Evolutionary conservation across 495 filamentous ascomycete species (phyloP), one percentile per base, ranked within the genome.

Genomic region (Penicillium maclennaniae): DNA sequence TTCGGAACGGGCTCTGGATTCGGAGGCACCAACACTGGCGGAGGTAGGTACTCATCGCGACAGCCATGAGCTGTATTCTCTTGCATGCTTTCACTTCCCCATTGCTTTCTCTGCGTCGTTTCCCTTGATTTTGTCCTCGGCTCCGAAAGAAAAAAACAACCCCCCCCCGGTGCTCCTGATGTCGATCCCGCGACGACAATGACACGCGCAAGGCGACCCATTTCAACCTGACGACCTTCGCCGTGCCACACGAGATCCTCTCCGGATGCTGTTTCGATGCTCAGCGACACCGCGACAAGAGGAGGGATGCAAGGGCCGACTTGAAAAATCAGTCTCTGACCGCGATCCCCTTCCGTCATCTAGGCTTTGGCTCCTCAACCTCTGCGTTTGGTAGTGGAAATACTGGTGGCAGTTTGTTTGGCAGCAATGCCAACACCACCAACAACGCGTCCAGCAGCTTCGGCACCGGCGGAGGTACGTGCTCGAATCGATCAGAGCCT

Each of bases 381-480:
- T 65, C 69, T 43, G 60, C 66, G 23, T 73, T 71, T 58, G 69
- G 69, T 60, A 57, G 67, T 54, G 62, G 53, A 52, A 61, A 60
- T 36, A 58, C 55, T 21, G 69, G 74, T 36, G 68, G 72, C 54
- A 61, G 72, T 54, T 60, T 77, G 37, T 80, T 81, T 61, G 72
- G 75, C 60, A 60, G 55, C 51, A 17, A 16, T 40, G 17, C 38
- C 38, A 40, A 40, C 38, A 73, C 38, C 19, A 40, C n/a, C n/a
- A 40, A 40, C 38, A 73, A 72, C 59, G 68, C 63, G 42, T 69
- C 69, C 55, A 73, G 76, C 60, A 76, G 78, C 63, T 84, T 85
- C 59, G 82, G 82, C 56, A 68, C 82, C 61, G 82, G 82, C 65
- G 76, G 77, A 76, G 78, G 74, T 75, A 82, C 72, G 72, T 80